Conservation (phyloP, 1,284 basidiomycete genomes). For the Austropuccinia psidii region DNA sequence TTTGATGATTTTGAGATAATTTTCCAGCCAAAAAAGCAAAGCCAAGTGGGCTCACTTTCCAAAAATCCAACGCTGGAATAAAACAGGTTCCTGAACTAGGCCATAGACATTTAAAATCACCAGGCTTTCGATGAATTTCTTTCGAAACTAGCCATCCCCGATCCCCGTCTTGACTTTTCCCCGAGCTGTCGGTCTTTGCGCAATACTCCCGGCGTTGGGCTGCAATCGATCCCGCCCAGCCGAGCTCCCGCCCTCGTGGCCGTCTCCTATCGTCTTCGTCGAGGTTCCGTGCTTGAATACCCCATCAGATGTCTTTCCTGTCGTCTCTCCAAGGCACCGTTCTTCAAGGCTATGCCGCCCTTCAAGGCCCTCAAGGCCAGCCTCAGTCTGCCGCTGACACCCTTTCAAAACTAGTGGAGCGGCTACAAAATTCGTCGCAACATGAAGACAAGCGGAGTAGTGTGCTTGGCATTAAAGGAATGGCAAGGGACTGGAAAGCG, state of each 20-base stretch:
- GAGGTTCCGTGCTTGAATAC: neutral
- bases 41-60: too few species aligned
- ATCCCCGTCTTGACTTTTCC: too few species aligned
- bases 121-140: too few species aligned
- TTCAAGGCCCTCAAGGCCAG: slow-evolving; percentile 45
- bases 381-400: slow-evolving; percentile 72
- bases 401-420: slow-evolving; percentile 75
- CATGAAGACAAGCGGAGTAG: slow-evolving; percentile 85
- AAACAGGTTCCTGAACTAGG: too few species aligned
- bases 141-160: too few species aligned
- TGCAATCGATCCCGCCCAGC: too few species aligned
- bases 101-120: too few species aligned
- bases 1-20: too few species aligned
- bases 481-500: slow-evolving; percentile 78
- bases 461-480: slow-evolving; percentile 81
- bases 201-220: too few species aligned
- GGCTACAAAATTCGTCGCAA: slow-evolving; percentile 73
- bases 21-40: too few species aligned
- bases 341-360: slow-evolving; percentile 35
- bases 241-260: neutral
- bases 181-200: too few species aligned
- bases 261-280: neutral
- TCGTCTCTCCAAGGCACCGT: slow-evolving; percentile 35
- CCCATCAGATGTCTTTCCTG: slow-evolving; percentile 36
- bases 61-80: too few species aligned